Conservation (phyloP, 139 green algal genomes). For the Chlorella sp. region DNA sequence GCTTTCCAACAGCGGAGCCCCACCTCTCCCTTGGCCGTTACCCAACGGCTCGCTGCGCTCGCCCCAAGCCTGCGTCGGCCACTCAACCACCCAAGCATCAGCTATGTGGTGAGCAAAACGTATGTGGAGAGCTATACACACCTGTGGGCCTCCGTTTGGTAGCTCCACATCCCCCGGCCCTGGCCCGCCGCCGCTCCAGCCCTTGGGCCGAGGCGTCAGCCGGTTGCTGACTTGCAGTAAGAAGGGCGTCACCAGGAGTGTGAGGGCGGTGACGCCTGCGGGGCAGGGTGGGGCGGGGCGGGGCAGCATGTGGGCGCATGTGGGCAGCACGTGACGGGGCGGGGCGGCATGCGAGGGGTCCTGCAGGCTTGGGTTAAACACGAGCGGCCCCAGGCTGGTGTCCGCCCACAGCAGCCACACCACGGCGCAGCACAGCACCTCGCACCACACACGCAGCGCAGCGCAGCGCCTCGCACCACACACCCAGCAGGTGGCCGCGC, state of each 20-base stretch:
- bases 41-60: too few relatives aligned
- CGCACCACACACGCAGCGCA: background rate
- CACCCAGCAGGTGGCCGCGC: background rate
- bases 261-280: constrained; percentile 89
- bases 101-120: too few relatives aligned
- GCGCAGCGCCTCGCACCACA: background rate
- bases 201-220: background rate
- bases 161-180: background rate
- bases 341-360: background rate
- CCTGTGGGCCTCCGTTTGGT: background rate
- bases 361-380: too few relatives aligned
- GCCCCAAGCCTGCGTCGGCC: too few relatives aligned
- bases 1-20: too few relatives aligned
- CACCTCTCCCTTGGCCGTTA: too few relatives aligned
- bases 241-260: constrained; percentile 90
- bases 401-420: background rate
- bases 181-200: background rate
- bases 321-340: too few relatives aligned
- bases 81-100: too few relatives aligned
- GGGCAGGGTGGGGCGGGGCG: too few relatives aligned
- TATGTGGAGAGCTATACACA: too few relatives aligned
- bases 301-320: background rate
- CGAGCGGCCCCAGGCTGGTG: background rate
- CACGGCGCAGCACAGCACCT: background rate
- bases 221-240: constrained; percentile 57